Conservation (phyloP, 371 early-diverging fungal species). For the Dichotomocladium elegans region DNA sequence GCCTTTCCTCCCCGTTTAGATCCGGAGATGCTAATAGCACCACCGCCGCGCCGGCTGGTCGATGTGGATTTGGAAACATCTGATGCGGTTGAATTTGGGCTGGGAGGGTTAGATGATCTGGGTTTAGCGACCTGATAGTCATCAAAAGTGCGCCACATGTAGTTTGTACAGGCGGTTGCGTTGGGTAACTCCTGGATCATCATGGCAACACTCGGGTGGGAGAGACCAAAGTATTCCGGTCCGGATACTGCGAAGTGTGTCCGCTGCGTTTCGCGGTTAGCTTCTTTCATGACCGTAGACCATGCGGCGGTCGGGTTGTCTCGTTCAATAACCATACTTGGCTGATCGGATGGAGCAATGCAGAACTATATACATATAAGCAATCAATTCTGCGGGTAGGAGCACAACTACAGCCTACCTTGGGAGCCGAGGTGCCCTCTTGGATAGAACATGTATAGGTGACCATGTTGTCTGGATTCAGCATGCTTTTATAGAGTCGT, state of each 20-base stretch:
- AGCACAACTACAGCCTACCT: constrained; percentile 10
- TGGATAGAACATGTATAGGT: constrained; percentile 70
- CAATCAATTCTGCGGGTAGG: not conserved
- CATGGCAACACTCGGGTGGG: constrained; percentile 80
- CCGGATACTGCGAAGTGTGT: constrained; percentile 79
- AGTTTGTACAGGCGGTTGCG: constrained; percentile 66
- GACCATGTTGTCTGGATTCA: constrained; percentile 51
- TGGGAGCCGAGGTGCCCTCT: constrained; percentile 69
- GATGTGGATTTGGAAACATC: not conserved
- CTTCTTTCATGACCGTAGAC: constrained; percentile 75
- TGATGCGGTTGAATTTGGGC: not conserved
- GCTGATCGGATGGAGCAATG: constrained; percentile 68
- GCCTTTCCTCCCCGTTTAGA: not conserved
- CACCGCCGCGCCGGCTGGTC: not conserved
- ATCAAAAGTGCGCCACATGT: constrained; percentile 47
- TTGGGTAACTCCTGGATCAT: constrained; percentile 86
- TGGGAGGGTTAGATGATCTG: constrained; percentile 1
- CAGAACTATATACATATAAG: constrained; percentile 53
- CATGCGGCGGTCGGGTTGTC: constrained; percentile 86
- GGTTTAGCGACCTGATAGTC: not conserved
- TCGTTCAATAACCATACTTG: constrained; percentile 57
- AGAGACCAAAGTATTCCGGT: constrained; percentile 89
- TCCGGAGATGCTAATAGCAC: too few relatives aligned
- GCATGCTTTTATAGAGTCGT: constrained; percentile 71
- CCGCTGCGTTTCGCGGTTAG: constrained; percentile 67